A percentile compares a stretch with the other conserved stretches of the same genome.
These are phyloP conservation scores for Amylocarpus encephaloides DNA, from an alignment of 2,329 filamentous ascomycete species.

Conservation along the genomic window DNA sequence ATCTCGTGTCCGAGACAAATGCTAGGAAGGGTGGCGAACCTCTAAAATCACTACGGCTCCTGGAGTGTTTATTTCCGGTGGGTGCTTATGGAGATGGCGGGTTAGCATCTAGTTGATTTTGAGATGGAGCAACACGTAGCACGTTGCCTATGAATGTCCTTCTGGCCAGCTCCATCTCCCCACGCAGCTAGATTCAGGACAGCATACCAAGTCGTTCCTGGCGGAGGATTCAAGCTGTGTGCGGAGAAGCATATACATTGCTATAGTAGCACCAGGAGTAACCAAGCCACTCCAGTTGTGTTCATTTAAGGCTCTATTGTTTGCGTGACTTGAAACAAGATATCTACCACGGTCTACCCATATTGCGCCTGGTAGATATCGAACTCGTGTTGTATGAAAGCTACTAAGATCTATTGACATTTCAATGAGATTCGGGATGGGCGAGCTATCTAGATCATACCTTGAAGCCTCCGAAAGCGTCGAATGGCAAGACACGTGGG, in stretches of 20 bases:
- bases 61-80: neutral
- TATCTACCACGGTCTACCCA: constrained; percentile 2
- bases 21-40: too few relatives aligned
- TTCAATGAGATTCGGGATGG: neutral
- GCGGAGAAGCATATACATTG: neutral
- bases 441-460: neutral
- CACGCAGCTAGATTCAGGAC: neutral
- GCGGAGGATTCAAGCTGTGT: neutral
- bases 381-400: constrained; percentile 7
- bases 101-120: neutral
- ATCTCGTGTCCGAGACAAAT: too few relatives aligned
- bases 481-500: constrained; percentile 4
- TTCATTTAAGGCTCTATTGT: neutral
- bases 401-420: neutral
- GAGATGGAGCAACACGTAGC: neutral
- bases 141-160: neutral
- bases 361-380: neutral
- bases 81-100: neutral
- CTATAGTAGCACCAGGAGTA: neutral
- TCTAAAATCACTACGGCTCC: too few relatives aligned
- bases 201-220: neutral
- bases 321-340: neutral
- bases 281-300: neutral
- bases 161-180: neutral
- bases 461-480: constrained; percentile 6